A percentile compares a stretch with the other conserved stretches of the same genome.
Conservation (phyloP, 1,284 basidiomycete genomes). For the Naganishia cerealis region DNA sequence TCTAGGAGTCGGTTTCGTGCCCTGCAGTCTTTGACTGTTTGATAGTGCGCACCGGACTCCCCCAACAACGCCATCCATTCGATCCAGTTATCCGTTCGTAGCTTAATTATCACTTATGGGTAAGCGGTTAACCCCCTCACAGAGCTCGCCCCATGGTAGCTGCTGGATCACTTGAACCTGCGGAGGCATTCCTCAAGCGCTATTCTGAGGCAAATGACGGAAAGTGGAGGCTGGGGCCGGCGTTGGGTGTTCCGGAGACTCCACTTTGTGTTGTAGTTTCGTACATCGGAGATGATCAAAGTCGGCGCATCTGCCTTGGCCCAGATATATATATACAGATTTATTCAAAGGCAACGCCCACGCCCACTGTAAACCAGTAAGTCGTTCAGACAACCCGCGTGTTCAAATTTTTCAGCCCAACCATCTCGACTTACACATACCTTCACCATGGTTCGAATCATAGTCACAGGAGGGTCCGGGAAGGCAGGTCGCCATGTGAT, state of each 20-base stretch:
- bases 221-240: slow-evolving; percentile 9
- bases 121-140: no score
- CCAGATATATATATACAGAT: slow-evolving; percentile 1
- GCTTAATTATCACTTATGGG: no score
- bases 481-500: slow-evolving; percentile 48
- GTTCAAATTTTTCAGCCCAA: background rate
- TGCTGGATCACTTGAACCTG: background rate
- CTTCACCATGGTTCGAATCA: slow-evolving; percentile 39
- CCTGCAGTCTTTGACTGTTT: no score
- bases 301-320: background rate
- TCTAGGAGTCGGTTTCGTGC: no score
- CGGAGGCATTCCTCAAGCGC: slow-evolving; percentile 12
- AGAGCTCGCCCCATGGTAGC: no score
- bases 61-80: no score
- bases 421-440: background rate
- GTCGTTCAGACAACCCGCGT: background rate
- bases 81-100: no score
- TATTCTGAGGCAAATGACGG: background rate
- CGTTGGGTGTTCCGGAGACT: background rate
- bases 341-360: no score
- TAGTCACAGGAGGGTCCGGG: slow-evolving; percentile 47
- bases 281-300: background rate
- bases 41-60: no score
- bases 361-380: background rate
- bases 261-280: background rate